Evolutionary conservation across 306 rosid genomes (phyloP).

Genomic region (Luffa acutangula): DNA sequence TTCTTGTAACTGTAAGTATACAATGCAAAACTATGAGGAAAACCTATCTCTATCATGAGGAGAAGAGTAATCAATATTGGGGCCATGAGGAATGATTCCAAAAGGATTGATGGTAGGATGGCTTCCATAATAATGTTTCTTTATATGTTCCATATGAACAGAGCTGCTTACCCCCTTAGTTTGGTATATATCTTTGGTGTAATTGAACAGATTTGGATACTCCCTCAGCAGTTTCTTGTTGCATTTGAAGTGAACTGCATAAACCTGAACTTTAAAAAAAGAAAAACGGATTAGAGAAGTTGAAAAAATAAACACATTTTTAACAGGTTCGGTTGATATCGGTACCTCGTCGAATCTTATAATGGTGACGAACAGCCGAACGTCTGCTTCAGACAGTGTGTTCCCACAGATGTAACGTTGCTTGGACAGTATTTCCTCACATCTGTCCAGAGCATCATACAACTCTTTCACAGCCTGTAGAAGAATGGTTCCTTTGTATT

Average conservation of each 20-base stretch:
- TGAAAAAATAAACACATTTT: neutral
- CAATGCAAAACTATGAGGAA: slow-evolving; percentile 24
- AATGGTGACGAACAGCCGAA: slow-evolving; percentile 84
- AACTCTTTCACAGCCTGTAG: slow-evolving; percentile 59
- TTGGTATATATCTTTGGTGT: slow-evolving; percentile 80
- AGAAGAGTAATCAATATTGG: slow-evolving; percentile 51
- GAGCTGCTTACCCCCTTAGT: slow-evolving; percentile 58
- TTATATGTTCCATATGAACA: slow-evolving; percentile 74
- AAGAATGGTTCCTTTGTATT: neutral
- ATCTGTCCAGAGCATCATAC: slow-evolving; percentile 71
- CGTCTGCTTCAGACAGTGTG: slow-evolving; percentile 73
- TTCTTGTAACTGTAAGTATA: neutral
- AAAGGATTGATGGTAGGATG: slow-evolving; percentile 80
- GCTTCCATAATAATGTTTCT: slow-evolving; percentile 74
- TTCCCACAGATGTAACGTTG: slow-evolving; percentile 80
- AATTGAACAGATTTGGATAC: slow-evolving; percentile 70
- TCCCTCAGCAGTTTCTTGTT: slow-evolving; percentile 76
- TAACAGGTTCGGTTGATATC: neutral
- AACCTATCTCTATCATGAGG: slow-evolving; percentile 69
- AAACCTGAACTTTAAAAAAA: slow-evolving; percentile 39
- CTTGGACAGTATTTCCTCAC: slow-evolving; percentile 65
- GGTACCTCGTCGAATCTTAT: slow-evolving; percentile 94
- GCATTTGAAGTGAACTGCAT: slow-evolving; percentile 93
- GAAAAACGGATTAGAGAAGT: neutral
- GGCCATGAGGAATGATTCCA: slow-evolving; percentile 67